Conservation (phyloP, 73 alveolate genomes). For the Stentor roeselii region DNA sequence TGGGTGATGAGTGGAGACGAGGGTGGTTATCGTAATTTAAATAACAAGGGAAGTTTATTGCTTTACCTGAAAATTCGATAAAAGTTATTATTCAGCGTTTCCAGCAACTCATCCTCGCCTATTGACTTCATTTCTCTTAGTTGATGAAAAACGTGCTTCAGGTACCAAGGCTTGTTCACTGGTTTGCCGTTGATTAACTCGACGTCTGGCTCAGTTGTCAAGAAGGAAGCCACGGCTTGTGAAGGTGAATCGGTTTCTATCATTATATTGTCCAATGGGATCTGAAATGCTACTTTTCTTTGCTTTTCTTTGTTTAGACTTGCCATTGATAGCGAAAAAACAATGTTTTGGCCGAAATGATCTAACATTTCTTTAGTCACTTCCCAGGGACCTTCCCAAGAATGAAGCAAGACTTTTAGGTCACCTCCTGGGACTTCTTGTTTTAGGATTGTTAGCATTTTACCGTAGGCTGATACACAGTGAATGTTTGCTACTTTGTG, state of each 20-base stretch:
- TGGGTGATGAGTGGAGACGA: too few species aligned
- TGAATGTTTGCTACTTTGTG: neutral
- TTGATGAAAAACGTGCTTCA: neutral
- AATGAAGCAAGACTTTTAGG: neutral
- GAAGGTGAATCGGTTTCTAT: conserved; percentile 26
- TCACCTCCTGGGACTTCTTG: neutral
- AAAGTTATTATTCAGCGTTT: neutral
- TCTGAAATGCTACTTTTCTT: neutral
- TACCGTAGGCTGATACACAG: conserved; percentile 24
- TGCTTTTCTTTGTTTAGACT: neutral
- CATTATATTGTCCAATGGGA: neutral
- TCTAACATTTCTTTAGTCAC: neutral
- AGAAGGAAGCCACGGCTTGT: neutral
- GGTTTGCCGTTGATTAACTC: neutral
- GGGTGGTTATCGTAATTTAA: too few species aligned
- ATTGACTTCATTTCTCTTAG: neutral
- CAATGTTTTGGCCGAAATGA: neutral
- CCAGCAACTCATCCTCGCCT: neutral
- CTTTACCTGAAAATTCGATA: neutral
- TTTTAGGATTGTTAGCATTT: neutral
- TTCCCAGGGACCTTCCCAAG: conserved; percentile 27
- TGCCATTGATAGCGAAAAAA: neutral
- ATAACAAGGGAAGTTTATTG: too few species aligned
- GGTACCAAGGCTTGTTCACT: neutral
- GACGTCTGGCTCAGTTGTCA: neutral